Evolutionary conservation across 306 rosid genomes (phyloP), one percentile per base, ranked within the genome.

Genomic region (Cucumis melo): DNA sequence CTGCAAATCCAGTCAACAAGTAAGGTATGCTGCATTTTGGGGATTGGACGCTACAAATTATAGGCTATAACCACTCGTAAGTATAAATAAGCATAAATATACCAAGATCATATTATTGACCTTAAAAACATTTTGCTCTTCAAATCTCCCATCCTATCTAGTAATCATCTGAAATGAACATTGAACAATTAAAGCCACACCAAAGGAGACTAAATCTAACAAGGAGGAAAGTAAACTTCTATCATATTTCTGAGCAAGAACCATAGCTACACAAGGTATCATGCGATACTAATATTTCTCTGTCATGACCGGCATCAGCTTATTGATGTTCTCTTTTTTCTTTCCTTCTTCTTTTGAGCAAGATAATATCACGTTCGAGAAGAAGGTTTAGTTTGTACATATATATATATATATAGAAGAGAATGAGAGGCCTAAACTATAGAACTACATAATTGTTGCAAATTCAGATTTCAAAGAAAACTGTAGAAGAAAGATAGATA

Each of bases 1-100:
- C 98, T 93, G 94, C 88, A 82, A 24, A 24, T 44, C 58, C 39
- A 60, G 27, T 21, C 36, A 36, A 53, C n/a, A 62, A 73, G 38
- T 78, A 53, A 78, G 71, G 23, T 20, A 74, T 46, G 59, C 19
- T 54, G 78, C 51, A 74, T 12, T 36, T 54, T 19, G 3, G 39
- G 21, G 38, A 13, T 42, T 24, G 21, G 21, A 34, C 29, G 21
- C 19, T 41, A 11, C 19, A 3, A 64, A n/a, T n/a, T 66, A 66
- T 21, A 66, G 73, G 51, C 5, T 12, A 20, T 10, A 66, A 20
- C 11, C 10, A 41, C 73, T 66, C 54, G 12, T 5, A 41, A 39
- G 10, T 41, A 66, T 66, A 64, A 64, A 64, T 36, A 39, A 19
- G 14, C 71, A 34, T 7, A 36, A 46, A 38, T 39, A 65, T 4